Base-by-base conservation (phyloP, 768 basidiomycete genomes). In the Phanerochaete sordida region DNA sequence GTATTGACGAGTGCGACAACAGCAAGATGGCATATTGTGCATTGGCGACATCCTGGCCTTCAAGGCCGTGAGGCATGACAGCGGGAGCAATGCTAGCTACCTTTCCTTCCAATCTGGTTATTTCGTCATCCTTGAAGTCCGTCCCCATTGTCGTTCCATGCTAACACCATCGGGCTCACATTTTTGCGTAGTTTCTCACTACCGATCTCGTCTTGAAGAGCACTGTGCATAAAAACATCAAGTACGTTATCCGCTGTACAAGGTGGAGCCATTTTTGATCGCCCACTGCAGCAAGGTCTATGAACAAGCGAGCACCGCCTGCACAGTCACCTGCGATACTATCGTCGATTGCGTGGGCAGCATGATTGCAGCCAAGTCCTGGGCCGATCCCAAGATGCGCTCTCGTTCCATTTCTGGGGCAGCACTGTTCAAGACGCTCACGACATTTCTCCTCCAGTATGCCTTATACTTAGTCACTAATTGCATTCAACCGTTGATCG, bases 41-140 rank as follows among this genome's bases (percentile, higher is more conserved):
- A 62, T 75, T 5, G 64, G 68, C 15, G 70, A 73, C 23, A 68
- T 74, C 52, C 49, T 75, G 35, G 31, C 63, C 5, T 72, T 60
- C 37, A 23, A 52, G 4, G 46, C 64, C 1, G 70, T 75, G 19
- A 53, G 58, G 24, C 49, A 56, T 30, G 35, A 58, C 35, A 65
- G 62, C 1, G 69, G 64, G 6, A 24, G 37, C 7, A 31, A 39
- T 1, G 43, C 31, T 0, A 37, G 31, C 12, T 51, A 37, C 0
- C 59, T 75, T 16, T 71, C 75, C 9, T 76, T 72, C 57, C 71
- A 75, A 61, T 59, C 64, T 13, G 72, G 64, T 1, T 73, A 72
- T 58, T 64, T 75, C 44, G 68, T 65, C 1, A 47, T 75, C 21
- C 63, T 75, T 8, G 56, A 64, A 53, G 74, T 74, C 9, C 19